Conservation (phyloP, 73 alveolate genomes). For the Paramecium tetraurelia region DNA sequence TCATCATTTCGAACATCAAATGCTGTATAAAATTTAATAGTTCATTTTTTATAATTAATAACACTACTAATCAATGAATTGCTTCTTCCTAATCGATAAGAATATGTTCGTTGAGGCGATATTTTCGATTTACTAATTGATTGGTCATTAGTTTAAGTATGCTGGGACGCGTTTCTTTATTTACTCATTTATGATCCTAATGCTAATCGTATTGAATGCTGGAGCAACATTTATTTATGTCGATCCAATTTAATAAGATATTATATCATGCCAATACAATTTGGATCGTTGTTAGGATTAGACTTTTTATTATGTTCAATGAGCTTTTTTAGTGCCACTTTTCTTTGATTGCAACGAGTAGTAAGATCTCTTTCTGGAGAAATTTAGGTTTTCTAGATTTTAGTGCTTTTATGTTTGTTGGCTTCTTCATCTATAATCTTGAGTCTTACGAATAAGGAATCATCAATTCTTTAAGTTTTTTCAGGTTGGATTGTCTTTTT, state of each 20-base stretch:
- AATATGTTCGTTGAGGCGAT: not conserved
- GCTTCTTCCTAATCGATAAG: not conserved
- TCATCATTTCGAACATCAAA: not conserved
- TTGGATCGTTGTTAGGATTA: not conserved
- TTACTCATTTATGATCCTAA: not conserved
- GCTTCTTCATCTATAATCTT: not conserved
- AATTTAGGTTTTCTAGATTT: not conserved
- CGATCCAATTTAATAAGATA: not conserved
- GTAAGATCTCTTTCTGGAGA: not conserved
- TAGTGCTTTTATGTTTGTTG: not conserved
- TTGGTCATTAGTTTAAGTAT: not conserved
- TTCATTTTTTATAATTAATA: not conserved
- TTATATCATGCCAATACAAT: conserved; percentile 13
- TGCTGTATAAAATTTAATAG: not conserved
- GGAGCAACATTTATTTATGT: not conserved
- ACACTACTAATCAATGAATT: not conserved
- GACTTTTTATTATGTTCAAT: not conserved
- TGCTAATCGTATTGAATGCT: not conserved
- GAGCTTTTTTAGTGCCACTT: not conserved
- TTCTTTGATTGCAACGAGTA: not conserved
- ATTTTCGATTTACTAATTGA: not conserved
- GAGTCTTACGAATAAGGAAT: not conserved
- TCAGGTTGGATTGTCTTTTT: not conserved
- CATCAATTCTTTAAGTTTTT: not conserved
- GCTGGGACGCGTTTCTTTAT: not conserved